Evolutionary conservation across 2,329 filamentous ascomycete species (phyloP), one percentile per base, ranked within the genome.

Genomic region (Zymoseptoria brevis): DNA sequence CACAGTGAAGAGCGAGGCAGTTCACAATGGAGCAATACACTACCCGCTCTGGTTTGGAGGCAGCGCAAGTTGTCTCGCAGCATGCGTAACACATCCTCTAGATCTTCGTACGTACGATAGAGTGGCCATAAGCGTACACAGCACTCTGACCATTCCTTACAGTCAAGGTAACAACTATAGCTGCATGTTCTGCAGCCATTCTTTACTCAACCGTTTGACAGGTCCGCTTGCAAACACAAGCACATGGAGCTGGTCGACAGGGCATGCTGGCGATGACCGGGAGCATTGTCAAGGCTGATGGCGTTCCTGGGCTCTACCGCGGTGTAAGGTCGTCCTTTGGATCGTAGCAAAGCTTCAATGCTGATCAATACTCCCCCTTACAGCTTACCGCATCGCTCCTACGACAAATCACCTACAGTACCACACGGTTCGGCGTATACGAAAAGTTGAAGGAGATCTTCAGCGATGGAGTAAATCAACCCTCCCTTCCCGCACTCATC

Each of bases 351-450:
- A 56, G 11, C 3, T 11, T 41, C 19, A 22, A n/a, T 16, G 52
- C 50, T 61, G 53, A 62, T 49, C 29, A 19, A 29, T 29, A 16
- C 16, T 41, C 9, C 9, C 35, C 22, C n/a, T 29, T 22, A 5
- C 68, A 86, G 77, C 85, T 97, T 60, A 95, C 92, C 1, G 94
- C 94, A 66, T 94, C 92, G 58, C 83, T 97, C 54, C 83, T 97
- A 59, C 92, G 94, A 65, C 94, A 97, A 78, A 83, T 77, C 57
- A 97, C 94, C 60, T 99, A 99, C 79, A 94, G 89, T 60, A 99
- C 94, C 55, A 94, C 91, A 45, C 90, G 94, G 54, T 99, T 99
- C 77, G 94, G 91, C 64, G 86, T 96, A 64, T 99, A 99, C 80
- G 94, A 97, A 77, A 86, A 96, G 67, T 81, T 97, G 60, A 99